phyloP scores from a whole-genome alignment of 2,329 filamentous ascomycete genomes.

The Penicillium brevicompactum region DNA sequence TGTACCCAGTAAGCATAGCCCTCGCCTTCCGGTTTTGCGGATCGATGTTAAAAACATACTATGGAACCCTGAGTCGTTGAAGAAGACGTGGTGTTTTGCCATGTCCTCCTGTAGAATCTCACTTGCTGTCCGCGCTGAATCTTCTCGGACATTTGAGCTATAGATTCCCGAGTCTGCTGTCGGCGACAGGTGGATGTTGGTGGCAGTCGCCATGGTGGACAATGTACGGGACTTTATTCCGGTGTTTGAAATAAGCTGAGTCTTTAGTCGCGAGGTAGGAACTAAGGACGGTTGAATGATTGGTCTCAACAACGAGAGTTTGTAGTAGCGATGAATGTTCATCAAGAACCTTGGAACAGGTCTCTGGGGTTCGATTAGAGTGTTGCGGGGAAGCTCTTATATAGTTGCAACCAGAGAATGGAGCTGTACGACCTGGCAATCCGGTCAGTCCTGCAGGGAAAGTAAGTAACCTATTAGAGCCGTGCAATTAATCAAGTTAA shows the following conservation, averaged over 20 bases:
- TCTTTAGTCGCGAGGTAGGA: slow-evolving; percentile 2
- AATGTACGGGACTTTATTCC: background rate
- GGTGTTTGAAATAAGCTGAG: background rate
- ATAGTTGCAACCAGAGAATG: background rate
- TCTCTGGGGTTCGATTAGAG: background rate
- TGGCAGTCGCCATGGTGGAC: slow-evolving; percentile 52
- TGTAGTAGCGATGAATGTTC: background rate
- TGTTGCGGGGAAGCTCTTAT: slow-evolving; percentile 2
- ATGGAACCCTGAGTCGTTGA: slow-evolving; percentile 74
- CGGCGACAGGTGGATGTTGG: slow-evolving; percentile 48
- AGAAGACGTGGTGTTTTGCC: slow-evolving; percentile 74
- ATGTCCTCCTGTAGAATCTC: slow-evolving; percentile 77
- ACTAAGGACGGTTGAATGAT: background rate
- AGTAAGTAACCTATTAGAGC: slow-evolving; percentile 17
- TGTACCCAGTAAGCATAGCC: slow-evolving; percentile 19
- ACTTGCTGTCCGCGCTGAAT: slow-evolving; percentile 64
- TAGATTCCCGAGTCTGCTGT: slow-evolving; percentile 49
- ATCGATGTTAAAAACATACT: slow-evolving; percentile 39
- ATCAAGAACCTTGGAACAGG: background rate
- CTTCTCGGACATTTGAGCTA: slow-evolving; percentile 51
- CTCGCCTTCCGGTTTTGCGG: background rate
- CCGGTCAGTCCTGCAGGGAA: background rate
- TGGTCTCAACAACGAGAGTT: background rate
- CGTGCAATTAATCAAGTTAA: background rate
- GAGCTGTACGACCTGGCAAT: background rate